phyloP scores from a whole-genome alignment of 2,329 filamentous ascomycete genomes.

The Sphaerulina musiva region DNA sequence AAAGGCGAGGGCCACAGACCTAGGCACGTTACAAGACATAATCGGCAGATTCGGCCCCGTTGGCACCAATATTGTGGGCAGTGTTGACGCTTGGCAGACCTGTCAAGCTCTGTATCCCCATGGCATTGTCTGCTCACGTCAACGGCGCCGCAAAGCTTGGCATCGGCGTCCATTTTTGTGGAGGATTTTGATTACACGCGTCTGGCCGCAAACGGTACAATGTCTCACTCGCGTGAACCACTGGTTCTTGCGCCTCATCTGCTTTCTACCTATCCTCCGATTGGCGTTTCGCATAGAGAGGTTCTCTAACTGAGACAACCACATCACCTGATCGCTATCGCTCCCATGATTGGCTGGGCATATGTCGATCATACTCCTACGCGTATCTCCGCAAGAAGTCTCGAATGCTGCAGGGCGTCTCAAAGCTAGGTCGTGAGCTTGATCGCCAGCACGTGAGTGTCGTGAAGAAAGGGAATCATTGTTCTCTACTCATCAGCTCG shows the following conservation, averaged over 20 bases:
- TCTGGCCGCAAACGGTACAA: conserved; percentile 3
- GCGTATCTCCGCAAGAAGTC: conserved; percentile 1
- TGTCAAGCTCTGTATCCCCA: not conserved
- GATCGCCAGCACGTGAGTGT: not conserved
- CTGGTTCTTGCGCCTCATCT: conserved; percentile 1
- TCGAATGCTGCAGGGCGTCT: not conserved
- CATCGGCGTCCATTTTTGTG: not conserved
- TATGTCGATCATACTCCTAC: conserved; percentile 4
- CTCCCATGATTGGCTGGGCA: conserved; percentile 1
- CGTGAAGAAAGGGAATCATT: conserved; percentile 4
- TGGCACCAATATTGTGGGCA: not conserved
- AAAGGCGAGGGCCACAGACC: too few relatives aligned
- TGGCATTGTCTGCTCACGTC: conserved; percentile 5
- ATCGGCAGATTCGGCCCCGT: not conserved
- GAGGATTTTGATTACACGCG: not conserved
- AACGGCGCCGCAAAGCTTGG: conserved; percentile 3
- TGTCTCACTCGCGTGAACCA: conserved; percentile 9
- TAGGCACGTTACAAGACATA: not conserved
- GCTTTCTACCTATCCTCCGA: conserved; percentile 4
- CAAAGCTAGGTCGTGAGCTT: not conserved
- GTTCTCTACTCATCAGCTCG: not conserved
- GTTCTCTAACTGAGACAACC: not conserved
- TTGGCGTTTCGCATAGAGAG: not conserved
- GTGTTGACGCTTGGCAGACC: not conserved
- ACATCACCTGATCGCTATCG: not conserved